phyloP scores from a whole-genome alignment of 2,329 filamentous ascomycete species.

The Ascochyta viciae-villosae region DNA sequence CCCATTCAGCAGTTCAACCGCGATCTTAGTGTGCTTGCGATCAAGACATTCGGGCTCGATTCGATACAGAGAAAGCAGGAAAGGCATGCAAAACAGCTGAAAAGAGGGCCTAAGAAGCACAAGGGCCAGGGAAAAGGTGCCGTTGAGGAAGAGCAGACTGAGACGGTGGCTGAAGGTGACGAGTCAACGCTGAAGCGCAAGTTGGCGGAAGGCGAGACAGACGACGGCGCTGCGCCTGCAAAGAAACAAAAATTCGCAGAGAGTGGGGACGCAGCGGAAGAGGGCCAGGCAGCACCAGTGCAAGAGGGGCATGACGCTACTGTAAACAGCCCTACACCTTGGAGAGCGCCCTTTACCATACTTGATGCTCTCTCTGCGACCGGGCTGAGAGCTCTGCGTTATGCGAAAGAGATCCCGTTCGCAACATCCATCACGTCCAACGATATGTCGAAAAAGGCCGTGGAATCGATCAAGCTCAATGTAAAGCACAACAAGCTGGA shows the following conservation, averaged over 20 bases:
- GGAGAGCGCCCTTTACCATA: slow-evolving; percentile 61
- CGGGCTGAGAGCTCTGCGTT: slow-evolving; percentile 87
- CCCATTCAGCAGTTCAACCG: slow-evolving; percentile 99
- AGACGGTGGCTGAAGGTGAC: not conserved
- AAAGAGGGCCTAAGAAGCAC: slow-evolving; percentile 36
- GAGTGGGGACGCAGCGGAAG: slow-evolving; percentile 20
- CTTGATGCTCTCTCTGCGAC: slow-evolving; percentile 95
- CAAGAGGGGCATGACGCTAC: slow-evolving; percentile 2
- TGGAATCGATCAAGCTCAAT: slow-evolving; percentile 82
- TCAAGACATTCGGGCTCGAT: slow-evolving; percentile 85
- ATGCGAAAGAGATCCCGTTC: slow-evolving; percentile 89
- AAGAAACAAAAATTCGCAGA: slow-evolving; percentile 39
- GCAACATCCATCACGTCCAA: slow-evolving; percentile 85
- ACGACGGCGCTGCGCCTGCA: slow-evolving; percentile 18
- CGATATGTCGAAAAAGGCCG: slow-evolving; percentile 80
- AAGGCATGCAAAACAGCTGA: slow-evolving; percentile 52
- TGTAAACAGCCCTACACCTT: slow-evolving; percentile 22
- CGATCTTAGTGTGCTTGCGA: slow-evolving; percentile 89
- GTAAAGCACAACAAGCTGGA: slow-evolving; percentile 80
- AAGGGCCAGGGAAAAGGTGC: slow-evolving; percentile 20
- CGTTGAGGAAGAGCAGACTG: slow-evolving; percentile 6
- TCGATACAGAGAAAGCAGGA: slow-evolving; percentile 57
- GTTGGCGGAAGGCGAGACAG: slow-evolving; percentile 24
- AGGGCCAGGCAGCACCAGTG: not conserved
- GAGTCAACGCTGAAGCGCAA: slow-evolving; percentile 36